A percentile compares a stretch with the other conserved stretches of the same genome.
Conservation (phyloP, 2,329 filamentous ascomycete genomes). For the Beauveria bassiana region DNA sequence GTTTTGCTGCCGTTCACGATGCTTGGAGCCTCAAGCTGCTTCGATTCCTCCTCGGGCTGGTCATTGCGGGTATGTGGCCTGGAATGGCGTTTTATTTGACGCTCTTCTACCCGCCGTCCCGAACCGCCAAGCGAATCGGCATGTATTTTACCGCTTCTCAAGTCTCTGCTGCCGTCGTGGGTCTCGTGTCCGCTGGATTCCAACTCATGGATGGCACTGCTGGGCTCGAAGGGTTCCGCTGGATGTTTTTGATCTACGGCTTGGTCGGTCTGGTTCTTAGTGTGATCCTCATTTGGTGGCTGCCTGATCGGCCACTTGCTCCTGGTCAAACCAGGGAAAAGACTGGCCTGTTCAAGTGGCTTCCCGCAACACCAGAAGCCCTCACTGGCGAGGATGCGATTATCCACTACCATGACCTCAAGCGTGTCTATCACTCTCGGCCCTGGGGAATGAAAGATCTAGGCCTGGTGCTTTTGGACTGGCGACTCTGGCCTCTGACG, state of each 20-base stretch:
- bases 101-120: conserved; percentile 81
- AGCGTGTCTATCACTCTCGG: conserved; percentile 67
- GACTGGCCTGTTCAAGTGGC: conserved; percentile 50
- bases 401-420: conserved; percentile 77
- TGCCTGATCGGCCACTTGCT: conserved; percentile 71
- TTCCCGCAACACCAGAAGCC: conserved; percentile 63
- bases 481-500: conserved; percentile 78
- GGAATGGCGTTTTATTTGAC: conserved; percentile 92
- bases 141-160: conserved; percentile 86
- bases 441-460: conserved; percentile 70
- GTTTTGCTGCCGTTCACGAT: conserved; percentile 72
- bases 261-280: conserved; percentile 66
- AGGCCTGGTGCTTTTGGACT: conserved; percentile 65
- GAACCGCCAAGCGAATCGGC: conserved; percentile 81
- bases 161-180: conserved; percentile 81
- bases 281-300: conserved; percentile 75
- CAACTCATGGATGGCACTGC: conserved; percentile 78
- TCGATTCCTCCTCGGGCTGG: conserved; percentile 74
- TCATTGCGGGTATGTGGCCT: conserved; percentile 91
- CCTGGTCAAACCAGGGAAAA: conserved; percentile 55
- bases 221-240: conserved; percentile 74
- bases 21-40: conserved; percentile 87
- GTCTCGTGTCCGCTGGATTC: conserved; percentile 83
- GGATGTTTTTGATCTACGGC: conserved; percentile 90
- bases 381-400: conserved; percentile 69